A percentile compares a stretch with the other conserved stretches of the same genome.
These are phyloP conservation scores for Furcasterigmium furcatum DNA, from an alignment of 2,329 filamentous ascomycete species.

Conservation along the genomic window DNA sequence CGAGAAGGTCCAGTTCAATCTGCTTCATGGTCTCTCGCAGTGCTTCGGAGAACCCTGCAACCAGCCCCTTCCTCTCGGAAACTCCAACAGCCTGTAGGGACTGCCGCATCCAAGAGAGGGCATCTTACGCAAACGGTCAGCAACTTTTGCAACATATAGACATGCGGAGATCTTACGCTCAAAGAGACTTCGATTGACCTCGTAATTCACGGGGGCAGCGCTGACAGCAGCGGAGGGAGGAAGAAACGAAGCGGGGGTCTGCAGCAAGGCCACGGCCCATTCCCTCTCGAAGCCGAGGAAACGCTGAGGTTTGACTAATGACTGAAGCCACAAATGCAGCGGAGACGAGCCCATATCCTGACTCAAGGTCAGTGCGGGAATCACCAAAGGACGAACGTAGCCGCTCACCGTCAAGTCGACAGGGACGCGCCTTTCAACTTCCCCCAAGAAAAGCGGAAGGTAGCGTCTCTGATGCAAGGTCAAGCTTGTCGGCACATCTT, in stretches of 20 bases:
- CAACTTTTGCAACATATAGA: neutral
- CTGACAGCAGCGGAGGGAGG: slow-evolving; percentile 32
- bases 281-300: slow-evolving; percentile 45
- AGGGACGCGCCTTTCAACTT: slow-evolving; percentile 42
- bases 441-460: slow-evolving; percentile 48
- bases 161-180: slow-evolving; percentile 28
- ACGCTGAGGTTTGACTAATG: slow-evolving; percentile 45
- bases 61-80: slow-evolving; percentile 28
- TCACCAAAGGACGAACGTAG: neutral
- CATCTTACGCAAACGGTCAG: slow-evolving; percentile 16
- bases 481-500: slow-evolving; percentile 33
- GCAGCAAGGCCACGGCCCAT: slow-evolving; percentile 43
- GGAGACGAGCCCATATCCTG: slow-evolving; percentile 39
- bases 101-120: slow-evolving; percentile 47
- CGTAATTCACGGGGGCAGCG: slow-evolving; percentile 40
- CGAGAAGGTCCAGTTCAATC: slow-evolving; percentile 47
- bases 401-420: slow-evolving; percentile 37
- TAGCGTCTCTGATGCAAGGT: slow-evolving; percentile 38
- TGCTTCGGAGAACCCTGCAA: slow-evolving; percentile 36
- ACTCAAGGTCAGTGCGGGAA: neutral
- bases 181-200: slow-evolving; percentile 45
- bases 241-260: slow-evolving; percentile 38
- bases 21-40: slow-evolving; percentile 49
- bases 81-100: slow-evolving; percentile 33
- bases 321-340: slow-evolving; percentile 49